These are phyloP conservation scores for Saturnispora saitoi DNA, from an alignment of 805 yeast species.

Conservation along the genomic window DNA sequence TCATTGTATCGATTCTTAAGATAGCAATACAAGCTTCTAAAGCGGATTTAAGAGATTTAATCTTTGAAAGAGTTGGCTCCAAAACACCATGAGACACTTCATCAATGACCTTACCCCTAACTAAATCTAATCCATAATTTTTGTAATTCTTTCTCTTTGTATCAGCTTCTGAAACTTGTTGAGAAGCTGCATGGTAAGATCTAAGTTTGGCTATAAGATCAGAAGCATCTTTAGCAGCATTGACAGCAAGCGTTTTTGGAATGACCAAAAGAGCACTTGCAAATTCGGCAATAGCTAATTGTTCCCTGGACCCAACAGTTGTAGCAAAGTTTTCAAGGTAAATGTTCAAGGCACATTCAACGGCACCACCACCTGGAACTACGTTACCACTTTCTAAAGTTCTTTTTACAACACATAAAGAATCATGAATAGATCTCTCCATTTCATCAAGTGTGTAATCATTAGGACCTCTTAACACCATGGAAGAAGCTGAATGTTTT, in stretches of 20 bases:
- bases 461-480: conserved; percentile 90
- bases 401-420: conserved; percentile 89
- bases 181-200: conserved; percentile 93
- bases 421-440: conserved; percentile 96
- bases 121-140: conserved; percentile 86
- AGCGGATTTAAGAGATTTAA: conserved; percentile 89
- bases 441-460: conserved; percentile 94
- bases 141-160: conserved; percentile 75
- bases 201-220: conserved; percentile 93
- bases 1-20: conserved; percentile 96
- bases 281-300: conserved; percentile 95
- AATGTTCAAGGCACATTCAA: conserved; percentile 90
- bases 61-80: conserved; percentile 91
- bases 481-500: conserved; percentile 85
- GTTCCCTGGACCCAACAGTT: conserved; percentile 95
- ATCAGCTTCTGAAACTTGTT: conserved; percentile 77
- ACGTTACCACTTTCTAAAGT: conserved; percentile 89
- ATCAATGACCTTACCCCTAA: conserved; percentile 86
- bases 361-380: conserved; percentile 99
- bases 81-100: conserved; percentile 78
- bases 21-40: conserved; percentile 98
- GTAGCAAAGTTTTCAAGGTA: conserved; percentile 96
- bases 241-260: conserved; percentile 94
- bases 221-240: conserved; percentile 95
- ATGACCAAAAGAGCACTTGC: conserved; percentile 82